Evolutionary conservation across 176 grass and related monocot genomes (phyloP).

Genomic region (Tillandsia leiboldiana): DNA sequence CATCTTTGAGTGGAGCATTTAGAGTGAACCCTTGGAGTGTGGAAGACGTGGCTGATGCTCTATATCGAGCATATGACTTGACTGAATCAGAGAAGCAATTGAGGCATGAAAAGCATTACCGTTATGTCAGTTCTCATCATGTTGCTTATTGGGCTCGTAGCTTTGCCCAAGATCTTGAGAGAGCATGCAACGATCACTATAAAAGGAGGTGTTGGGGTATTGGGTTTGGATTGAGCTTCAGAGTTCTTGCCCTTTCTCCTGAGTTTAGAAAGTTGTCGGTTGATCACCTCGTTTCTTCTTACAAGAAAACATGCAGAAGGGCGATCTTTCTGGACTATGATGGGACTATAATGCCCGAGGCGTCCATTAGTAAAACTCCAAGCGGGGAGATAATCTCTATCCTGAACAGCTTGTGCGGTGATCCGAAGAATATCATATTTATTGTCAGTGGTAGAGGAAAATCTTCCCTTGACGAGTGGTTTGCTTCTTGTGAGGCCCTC

Average conservation of each 20-base stretch:
- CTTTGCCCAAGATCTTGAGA: conserved; percentile 48
- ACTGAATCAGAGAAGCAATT: conserved; percentile 26
- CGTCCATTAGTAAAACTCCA: conserved; percentile 35
- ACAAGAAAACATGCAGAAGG: conserved; percentile 29
- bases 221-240: conserved; percentile 47
- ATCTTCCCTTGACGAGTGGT: conserved; percentile 41
- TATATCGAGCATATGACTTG: conserved; percentile 29
- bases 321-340: conserved; percentile 59
- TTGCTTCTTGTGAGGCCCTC: conserved; percentile 39
- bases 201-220: conserved; percentile 28
- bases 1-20: conserved; percentile 49
- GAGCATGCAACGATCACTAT: conserved; percentile 37
- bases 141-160: conserved; percentile 44
- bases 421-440: conserved; percentile 42
- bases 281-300: conserved; percentile 32
- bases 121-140: conserved; percentile 46
- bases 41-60: conserved; percentile 32
- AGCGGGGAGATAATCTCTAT: conserved; percentile 37
- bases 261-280: conserved; percentile 44
- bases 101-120: conserved; percentile 56
- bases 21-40: conserved; percentile 57
- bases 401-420: conserved; percentile 37
- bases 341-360: conserved; percentile 41
- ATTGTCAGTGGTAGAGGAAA: conserved; percentile 47
- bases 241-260: conserved; percentile 36